phyloP scores from a whole-genome alignment of 805 yeast species.

The Candida quercuum region DNA sequence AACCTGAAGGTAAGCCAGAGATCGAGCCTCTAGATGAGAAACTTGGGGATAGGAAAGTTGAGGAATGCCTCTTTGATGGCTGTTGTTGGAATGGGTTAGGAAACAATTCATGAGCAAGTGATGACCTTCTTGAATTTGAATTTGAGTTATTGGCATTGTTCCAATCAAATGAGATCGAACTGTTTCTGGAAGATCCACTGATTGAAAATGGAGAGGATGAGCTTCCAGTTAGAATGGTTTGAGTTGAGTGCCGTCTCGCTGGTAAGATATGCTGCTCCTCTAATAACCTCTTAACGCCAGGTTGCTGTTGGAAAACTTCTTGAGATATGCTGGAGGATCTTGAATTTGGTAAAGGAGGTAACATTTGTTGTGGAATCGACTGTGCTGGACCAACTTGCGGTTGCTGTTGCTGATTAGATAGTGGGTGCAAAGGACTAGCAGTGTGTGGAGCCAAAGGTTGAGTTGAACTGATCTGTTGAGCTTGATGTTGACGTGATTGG shows the following conservation, averaged over 20 bases:
- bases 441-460: constrained; percentile 1
- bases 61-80: constrained; percentile 14
- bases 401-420: constrained; percentile 4
- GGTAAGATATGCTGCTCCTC: constrained; percentile 22
- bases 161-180: constrained; percentile 33
- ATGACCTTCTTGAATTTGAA: constrained; percentile 33
- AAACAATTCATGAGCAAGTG: constrained; percentile 38
- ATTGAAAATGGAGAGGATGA: constrained; percentile 29
- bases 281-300: constrained; percentile 23
- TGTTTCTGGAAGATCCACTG: constrained; percentile 34
- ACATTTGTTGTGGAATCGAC: constrained; percentile 14
- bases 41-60: constrained; percentile 17
- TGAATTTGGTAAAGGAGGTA: constrained; percentile 11
- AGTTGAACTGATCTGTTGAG: background rate
- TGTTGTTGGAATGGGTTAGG: constrained; percentile 24
- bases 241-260: constrained; percentile 23
- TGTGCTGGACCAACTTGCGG: constrained; percentile 6
- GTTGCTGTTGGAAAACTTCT: constrained; percentile 20
- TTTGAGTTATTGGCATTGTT: constrained; percentile 23
- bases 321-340: constrained; percentile 21
- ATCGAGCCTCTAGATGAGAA: constrained; percentile 19
- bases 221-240: constrained; percentile 19
- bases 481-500: constrained; percentile 8
- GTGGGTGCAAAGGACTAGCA: background rate
- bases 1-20: constrained; percentile 16